Base-by-base conservation (phyloP, 2,329 filamentous ascomycete genomes). In the Cordyceps cicadae region DNA sequence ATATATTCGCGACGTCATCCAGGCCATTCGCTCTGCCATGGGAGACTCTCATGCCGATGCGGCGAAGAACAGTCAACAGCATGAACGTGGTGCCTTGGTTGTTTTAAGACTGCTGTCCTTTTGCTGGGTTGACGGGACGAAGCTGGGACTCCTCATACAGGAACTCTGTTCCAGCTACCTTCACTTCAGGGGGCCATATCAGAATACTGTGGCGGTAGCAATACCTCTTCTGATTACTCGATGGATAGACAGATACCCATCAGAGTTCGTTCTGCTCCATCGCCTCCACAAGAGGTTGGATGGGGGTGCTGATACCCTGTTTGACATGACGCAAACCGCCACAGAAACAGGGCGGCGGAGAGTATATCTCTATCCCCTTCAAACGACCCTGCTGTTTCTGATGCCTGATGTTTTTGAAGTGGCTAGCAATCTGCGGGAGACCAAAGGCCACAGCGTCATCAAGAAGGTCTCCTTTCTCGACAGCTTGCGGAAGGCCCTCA, bases 361-460 rank as follows among this genome's bases (percentile, higher is more conserved):
- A 64, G 77, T 77, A 3, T 73, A 83, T 37, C 74, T 87, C 21
- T 86, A 81, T 65, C 85, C 86, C 17, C 76, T 89, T 56, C 86
- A 88, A 68, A 84, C 80, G 2, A 79, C 81, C 14, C 72, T 89
- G 5, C 72, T 88, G 11, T 81, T 88, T 62, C 76, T 89, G 9
- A 74, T 87, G 9, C 86, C 86, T 4, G 86, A 89, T 65, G 83
- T 88, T 6, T 89, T 89, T 64, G 84, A 87, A 70, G 84, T 88
- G 39, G 86, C 85, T 29, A 87, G 84, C 70, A 86, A 86, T 70
- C 76, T 88, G 69, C 79, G 84, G 62, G 85, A 87, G 64, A 79
- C 80, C 34, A 87, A 86, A 69, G 82, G 80, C 65, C 77, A 79
- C 59, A 80, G 81, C 65, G 82, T 88, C 70, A 77, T 80, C 17